Conservation (phyloP, 1,139 yeast species). For the Diutina neorugosa region DNA sequence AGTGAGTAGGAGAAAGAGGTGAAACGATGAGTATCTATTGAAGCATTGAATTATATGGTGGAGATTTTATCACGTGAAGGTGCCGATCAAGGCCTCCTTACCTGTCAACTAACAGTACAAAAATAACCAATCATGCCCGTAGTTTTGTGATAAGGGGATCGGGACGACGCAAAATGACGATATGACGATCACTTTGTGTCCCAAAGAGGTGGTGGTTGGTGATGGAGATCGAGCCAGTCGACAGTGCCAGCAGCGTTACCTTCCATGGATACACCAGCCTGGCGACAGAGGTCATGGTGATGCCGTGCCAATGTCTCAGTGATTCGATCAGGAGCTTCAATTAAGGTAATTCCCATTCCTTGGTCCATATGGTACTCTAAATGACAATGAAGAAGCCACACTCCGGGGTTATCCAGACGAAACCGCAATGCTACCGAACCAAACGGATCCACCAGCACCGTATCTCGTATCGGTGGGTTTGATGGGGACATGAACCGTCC, state of each 20-base stretch:
- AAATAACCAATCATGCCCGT: no score
- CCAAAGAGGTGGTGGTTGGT: background rate
- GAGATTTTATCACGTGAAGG: no score
- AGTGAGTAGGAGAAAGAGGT: no score
- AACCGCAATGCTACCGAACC: background rate
- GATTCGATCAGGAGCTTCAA: background rate
- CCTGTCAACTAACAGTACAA: no score
- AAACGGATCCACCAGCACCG: background rate
- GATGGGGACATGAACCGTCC: background rate
- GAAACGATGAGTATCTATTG: no score
- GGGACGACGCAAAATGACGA: no score
- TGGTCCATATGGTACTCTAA: slow-evolving; percentile 3
- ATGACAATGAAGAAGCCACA: slow-evolving; percentile 1
- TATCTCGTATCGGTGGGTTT: background rate
- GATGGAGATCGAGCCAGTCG: background rate
- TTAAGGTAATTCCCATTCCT: background rate
- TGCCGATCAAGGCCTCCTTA: no score
- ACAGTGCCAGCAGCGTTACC: background rate
- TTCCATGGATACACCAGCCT: background rate
- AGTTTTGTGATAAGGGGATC: no score
- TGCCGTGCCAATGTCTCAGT: background rate
- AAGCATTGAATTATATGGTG: no score
- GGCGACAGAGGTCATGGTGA: background rate
- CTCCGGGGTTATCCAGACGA: background rate
- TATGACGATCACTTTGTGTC: background rate